These are phyloP conservation scores for Scedosporium aurantiacum DNA, from an alignment of 2,329 filamentous ascomycete genomes.

Conservation along the genomic window DNA sequence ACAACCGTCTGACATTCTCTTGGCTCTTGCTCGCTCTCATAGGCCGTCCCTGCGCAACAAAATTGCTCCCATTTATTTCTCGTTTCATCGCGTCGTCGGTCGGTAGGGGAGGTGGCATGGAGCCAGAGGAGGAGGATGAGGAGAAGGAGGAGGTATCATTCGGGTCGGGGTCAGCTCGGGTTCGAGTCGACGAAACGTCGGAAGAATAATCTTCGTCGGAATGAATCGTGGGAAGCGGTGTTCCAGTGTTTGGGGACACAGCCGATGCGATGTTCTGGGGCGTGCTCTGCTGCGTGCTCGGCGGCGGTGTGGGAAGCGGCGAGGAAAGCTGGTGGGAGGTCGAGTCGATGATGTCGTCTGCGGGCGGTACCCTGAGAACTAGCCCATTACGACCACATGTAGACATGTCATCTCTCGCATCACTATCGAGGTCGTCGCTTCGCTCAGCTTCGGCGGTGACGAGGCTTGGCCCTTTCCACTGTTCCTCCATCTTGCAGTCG, in stretches of 20 bases:
- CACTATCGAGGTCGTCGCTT: not conserved
- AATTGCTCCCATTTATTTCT: not conserved
- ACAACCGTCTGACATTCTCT: constrained; percentile 41
- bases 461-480: not conserved
- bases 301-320: not conserved
- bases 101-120: not conserved
- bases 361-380: not conserved
- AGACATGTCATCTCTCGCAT: not conserved
- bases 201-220: constrained; percentile 21
- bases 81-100: not conserved
- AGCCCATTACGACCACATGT: not conserved
- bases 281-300: not conserved
- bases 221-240: constrained; percentile 13
- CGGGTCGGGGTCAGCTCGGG: constrained; percentile 13
- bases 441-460: not conserved
- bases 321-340: not conserved
- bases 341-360: not conserved
- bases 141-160: constrained; percentile 16
- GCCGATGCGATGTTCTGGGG: not conserved
- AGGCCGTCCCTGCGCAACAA: not conserved
- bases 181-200: constrained; percentile 15
- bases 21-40: constrained; percentile 19
- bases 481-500: constrained; percentile 1
- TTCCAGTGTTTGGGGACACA: constrained; percentile 3
- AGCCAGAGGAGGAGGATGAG: constrained; percentile 20